Evolutionary conservation across 257 asterid species (phyloP), one percentile per base, ranked within the genome.

Genomic region (Haberlea rhodopensis): DNA sequence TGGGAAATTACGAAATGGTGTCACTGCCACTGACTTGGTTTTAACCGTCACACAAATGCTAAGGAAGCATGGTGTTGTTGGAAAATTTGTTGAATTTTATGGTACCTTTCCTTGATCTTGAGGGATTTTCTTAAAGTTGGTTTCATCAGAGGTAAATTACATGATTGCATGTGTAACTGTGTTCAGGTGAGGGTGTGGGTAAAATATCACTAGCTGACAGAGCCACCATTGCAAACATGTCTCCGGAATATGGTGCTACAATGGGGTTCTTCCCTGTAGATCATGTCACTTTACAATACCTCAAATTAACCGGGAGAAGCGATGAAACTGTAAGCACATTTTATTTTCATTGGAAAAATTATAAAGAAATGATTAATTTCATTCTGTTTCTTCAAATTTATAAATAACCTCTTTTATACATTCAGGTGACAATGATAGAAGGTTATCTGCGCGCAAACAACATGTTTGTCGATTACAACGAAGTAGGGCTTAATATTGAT

Each of bases 201-300:
- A 67, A 78, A 80, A 80, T 87, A 71, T 91, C 98, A 61, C 79
- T 91, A 80, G 96, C 98, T 74, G 98, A 91, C 84, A 85, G 98
- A 78, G 98, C 98, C 63, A 91, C 96, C 65, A 91, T 91, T 63
- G 96, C 98, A 57, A 91, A 91, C 79, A 91, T 91, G 98, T 85
- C 98, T 51, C 98, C 98, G 0, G 98, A 91, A 78, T 91, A 91
- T 82, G 96, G 96, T 62, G 96, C 98, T 66, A 91, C 98, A 31
- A 91, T 91, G 98, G 95, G 98, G n/a, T 91, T 91, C 84, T 91
- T 91, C 84, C 98, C 96, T 19, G 98, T 91, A 22, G 98, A 91
- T 78, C 80, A 77, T 61, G 98, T 91, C 62, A 91, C 98, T 63
- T 76, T 91, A 69, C 88, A 87, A 56, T 91, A 91, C 69, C 87